A percentile compares a stretch with the other conserved stretches of the same genome.
Evolutionary conservation across 73 alveolate genomes (phyloP).

Genomic region (Breviolum minutum): DNA sequence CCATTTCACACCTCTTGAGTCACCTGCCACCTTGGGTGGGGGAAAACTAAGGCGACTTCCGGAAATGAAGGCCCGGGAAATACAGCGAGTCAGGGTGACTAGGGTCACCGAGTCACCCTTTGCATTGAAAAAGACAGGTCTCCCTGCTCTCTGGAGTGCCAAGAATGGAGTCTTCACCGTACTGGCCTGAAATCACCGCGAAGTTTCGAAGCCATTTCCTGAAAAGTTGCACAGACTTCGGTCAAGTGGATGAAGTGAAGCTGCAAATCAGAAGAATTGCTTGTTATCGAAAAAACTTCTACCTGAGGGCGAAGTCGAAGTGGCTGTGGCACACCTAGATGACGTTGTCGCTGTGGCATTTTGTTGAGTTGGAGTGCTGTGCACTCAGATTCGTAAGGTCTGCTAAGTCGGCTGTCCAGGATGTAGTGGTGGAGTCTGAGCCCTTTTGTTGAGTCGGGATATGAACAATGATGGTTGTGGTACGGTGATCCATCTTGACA

Average conservation of each 20-base stretch:
- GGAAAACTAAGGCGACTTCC: background rate
- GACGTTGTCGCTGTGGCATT: background rate
- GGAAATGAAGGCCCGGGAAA: background rate
- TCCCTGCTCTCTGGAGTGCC: conserved; percentile 37
- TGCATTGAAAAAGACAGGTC: background rate
- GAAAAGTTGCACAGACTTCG: too few species aligned
- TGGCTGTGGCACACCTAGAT: background rate
- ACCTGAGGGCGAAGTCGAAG: background rate
- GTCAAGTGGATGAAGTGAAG: too few species aligned
- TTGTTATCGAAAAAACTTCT: too few species aligned
- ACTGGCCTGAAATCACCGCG: background rate
- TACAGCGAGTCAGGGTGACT: background rate
- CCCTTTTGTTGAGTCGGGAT: background rate
- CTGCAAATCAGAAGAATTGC: too few species aligned
- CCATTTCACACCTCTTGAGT: too few species aligned
- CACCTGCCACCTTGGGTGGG: too few species aligned
- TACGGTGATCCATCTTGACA: background rate
- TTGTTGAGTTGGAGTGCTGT: background rate
- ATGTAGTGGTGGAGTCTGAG: background rate
- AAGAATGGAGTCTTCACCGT: background rate
- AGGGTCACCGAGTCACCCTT: background rate
- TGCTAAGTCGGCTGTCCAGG: conserved; percentile 16
- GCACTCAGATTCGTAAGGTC: background rate
- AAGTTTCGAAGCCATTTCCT: too few species aligned
- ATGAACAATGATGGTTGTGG: background rate